Evolutionary conservation across 305 asterid genomes (phyloP).

Genomic region (Fraxinus ornus): DNA sequence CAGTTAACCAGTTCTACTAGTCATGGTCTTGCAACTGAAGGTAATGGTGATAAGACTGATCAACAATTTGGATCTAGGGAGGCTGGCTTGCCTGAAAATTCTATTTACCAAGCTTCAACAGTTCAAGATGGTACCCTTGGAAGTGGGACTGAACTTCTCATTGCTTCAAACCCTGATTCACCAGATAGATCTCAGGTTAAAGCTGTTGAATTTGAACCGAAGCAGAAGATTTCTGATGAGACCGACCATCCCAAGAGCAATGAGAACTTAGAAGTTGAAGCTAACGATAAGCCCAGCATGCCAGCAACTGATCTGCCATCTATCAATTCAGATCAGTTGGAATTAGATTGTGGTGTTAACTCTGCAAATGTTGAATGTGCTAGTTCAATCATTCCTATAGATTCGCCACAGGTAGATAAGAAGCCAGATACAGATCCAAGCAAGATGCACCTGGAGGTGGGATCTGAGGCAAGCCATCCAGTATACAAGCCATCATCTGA

Average conservation of each 20-base stretch:
- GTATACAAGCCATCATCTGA: slow-evolving; percentile 53
- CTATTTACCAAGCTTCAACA: slow-evolving; percentile 33
- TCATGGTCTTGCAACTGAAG: slow-evolving; percentile 43
- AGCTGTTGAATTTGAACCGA: slow-evolving; percentile 41
- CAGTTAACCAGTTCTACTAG: slow-evolving; percentile 37
- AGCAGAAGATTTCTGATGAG: slow-evolving; percentile 36
- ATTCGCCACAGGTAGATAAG: slow-evolving; percentile 37
- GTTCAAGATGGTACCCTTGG: slow-evolving; percentile 68
- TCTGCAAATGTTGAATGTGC: slow-evolving; percentile 24
- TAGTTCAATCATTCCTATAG: slow-evolving; percentile 28
- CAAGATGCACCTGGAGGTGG: slow-evolving; percentile 38
- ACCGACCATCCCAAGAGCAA: slow-evolving; percentile 29
- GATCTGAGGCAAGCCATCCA: slow-evolving; percentile 39
- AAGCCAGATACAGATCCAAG: slow-evolving; percentile 40
- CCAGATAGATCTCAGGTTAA: slow-evolving; percentile 70
- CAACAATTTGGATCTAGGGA: slow-evolving; percentile 40
- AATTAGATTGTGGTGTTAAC: slow-evolving; percentile 29
- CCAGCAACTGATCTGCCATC: slow-evolving; percentile 37
- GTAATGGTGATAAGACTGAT: slow-evolving; percentile 39
- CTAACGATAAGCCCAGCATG: slow-evolving; percentile 32
- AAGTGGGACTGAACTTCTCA: slow-evolving; percentile 88
- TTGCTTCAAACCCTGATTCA: slow-evolving; percentile 87
- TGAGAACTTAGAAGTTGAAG: slow-evolving; percentile 41
- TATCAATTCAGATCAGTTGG: slow-evolving; percentile 31
- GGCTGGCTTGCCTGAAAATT: slow-evolving; percentile 39